These are phyloP conservation scores for Leptographium flavum DNA, from an alignment of 2,329 filamentous ascomycete genomes.

Conservation along the genomic window DNA sequence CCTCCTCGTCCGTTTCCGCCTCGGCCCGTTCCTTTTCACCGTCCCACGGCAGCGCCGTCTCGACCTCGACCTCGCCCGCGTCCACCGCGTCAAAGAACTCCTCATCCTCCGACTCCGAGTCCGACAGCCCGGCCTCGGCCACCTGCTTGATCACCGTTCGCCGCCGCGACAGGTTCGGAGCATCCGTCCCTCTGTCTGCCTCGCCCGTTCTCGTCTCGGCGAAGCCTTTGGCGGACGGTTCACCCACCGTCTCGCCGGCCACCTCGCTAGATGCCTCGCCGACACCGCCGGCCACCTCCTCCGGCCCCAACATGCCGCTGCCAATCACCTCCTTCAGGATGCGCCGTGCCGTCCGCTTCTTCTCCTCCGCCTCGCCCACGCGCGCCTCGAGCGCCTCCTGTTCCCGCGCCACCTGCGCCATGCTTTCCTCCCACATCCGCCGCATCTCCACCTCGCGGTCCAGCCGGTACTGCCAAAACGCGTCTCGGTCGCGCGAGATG, in stretches of 20 bases:
- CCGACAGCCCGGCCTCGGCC: slow-evolving; percentile 50
- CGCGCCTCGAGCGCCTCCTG: slow-evolving; percentile 82
- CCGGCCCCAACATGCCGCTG: slow-evolving; percentile 20
- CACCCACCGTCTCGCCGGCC: not conserved
- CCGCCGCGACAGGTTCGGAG: slow-evolving; percentile 30
- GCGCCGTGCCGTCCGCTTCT: slow-evolving; percentile 77
- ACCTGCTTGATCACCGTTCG: slow-evolving; percentile 57
- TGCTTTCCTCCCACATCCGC: slow-evolving; percentile 97
- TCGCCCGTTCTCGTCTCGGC: too few species aligned
- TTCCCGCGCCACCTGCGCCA: slow-evolving; percentile 90
- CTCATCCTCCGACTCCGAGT: slow-evolving; percentile 67
- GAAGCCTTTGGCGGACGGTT: too few species aligned
- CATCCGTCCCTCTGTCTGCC: too few species aligned
- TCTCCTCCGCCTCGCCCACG: slow-evolving; percentile 80
- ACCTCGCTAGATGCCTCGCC: slow-evolving; percentile 7
- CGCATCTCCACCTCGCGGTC: slow-evolving; percentile 85
- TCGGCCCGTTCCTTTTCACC: not conserved
- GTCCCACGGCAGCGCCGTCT: slow-evolving; percentile 41
- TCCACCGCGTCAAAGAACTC: slow-evolving; percentile 98
- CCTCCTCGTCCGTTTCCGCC: slow-evolving; percentile 17
- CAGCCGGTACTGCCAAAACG: slow-evolving; percentile 91
- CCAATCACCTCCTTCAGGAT: slow-evolving; percentile 77
- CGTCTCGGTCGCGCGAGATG: slow-evolving; percentile 86
- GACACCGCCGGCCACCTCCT: slow-evolving; percentile 12
- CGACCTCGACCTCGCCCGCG: slow-evolving; percentile 76